Base-by-base conservation (phyloP, 257 asterid genomes). In the Penstemon eatonii region DNA sequence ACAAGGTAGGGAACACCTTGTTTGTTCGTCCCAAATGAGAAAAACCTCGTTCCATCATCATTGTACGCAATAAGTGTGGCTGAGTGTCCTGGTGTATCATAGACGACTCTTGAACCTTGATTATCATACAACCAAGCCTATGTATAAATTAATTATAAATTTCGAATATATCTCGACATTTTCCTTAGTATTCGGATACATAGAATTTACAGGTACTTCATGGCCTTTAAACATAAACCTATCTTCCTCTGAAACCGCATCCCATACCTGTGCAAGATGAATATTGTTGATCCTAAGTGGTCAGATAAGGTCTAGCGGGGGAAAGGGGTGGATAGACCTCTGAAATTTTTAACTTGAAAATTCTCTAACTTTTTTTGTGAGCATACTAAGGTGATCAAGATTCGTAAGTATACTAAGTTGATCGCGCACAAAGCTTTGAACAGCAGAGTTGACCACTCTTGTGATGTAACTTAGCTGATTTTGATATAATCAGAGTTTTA, bases 101-200 rank as follows among this genome's bases (percentile, higher is more conserved):
- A 85, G 75, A 83, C 89, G 42, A 85, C 87, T 71, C 89, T 83
- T 9, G 85, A 79, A 54, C 89, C 91, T 63, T 65, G 5, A 57
- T 70, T 77, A 68, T 85, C 91, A n/a, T 85, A 85, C 78, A 85
- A 69, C 91, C 91, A 85, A 56, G 91, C 91, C 77, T 85, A 83
- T 77, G 83, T 8, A 19, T 56, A 15, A 25, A 56, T 3, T 15
- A 53, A 19, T 4, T 13, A 25, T 8, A 4, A 19, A 53, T 6
- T 13, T 13, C 0, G 4, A 51, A n/a, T 18, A 6, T 12, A 83
- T 89, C 91, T 86, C 87, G 59, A 81, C 81, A 71, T 12, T 77
- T 70, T 81, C 89, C 65, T 86, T 86, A 72, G 73, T 74, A 81
- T 86, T 87, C 3, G 91, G 89, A 73, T 85, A 77, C 15, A 86